A percentile compares a stretch with the other conserved stretches of the same genome.
Conservation (phyloP, 1,284 basidiomycete species). For the Abortiporus biennis region DNA sequence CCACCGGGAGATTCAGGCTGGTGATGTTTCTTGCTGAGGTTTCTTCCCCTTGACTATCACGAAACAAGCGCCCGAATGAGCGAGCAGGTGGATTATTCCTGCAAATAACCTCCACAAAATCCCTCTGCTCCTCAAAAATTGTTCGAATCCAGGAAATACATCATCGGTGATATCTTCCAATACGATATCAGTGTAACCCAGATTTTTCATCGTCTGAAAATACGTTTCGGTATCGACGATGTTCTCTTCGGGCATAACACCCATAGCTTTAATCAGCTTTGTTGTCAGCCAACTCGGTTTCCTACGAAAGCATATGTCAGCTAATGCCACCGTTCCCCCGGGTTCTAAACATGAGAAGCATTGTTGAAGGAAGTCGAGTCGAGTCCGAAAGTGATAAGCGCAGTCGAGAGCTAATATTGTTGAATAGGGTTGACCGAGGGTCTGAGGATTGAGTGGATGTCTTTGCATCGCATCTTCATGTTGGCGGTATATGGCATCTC, state of each 20-base stretch:
- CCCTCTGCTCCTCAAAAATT: slow-evolving; percentile 40
- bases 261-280: slow-evolving; percentile 22
- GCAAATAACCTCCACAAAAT: slow-evolving; percentile 41
- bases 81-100: slow-evolving; percentile 32
- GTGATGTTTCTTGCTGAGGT: too few relatives aligned
- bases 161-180: slow-evolving; percentile 55
- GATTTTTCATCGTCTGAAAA: slow-evolving; percentile 32
- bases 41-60: slow-evolving; percentile 45
- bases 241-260: slow-evolving; percentile 51
- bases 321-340: slow-evolving; percentile 54
- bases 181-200: slow-evolving; percentile 50
- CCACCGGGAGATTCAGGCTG: too few relatives aligned
- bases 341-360: slow-evolving; percentile 36
- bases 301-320: slow-evolving; percentile 52
- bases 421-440: slow-evolving; percentile 28
- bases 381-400: slow-evolving; percentile 63
- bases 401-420: slow-evolving; percentile 60
- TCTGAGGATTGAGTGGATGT: slow-evolving; percentile 39
- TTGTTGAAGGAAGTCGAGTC: slow-evolving; percentile 43
- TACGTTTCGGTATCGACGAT: slow-evolving; percentile 44
- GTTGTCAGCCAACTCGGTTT: slow-evolving; percentile 10
- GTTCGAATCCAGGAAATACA: slow-evolving; percentile 56
- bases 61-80: slow-evolving; percentile 43
- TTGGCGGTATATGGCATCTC: slow-evolving; percentile 44
- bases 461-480: slow-evolving; percentile 5